Conservation (phyloP, 306 rosid species). For the Glycine latifolia region DNA sequence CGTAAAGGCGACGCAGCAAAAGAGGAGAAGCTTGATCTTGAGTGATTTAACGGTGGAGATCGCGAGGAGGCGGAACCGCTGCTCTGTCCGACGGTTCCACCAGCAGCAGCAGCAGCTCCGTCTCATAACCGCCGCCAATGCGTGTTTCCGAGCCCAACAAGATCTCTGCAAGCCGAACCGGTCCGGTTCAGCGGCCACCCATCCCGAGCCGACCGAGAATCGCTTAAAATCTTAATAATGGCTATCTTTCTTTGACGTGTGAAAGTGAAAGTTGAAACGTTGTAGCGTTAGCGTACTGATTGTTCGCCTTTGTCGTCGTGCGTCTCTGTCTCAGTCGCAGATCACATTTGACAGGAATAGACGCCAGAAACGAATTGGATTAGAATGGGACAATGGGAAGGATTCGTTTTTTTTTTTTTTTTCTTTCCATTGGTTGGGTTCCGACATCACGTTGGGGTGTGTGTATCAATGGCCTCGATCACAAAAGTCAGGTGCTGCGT, state of each 20-base stretch:
- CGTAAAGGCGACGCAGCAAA: slow-evolving; percentile 67
- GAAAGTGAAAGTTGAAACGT: slow-evolving; percentile 10
- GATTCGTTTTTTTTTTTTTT: not conserved
- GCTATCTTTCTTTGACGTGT: not conserved
- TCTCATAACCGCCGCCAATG: slow-evolving; percentile 61
- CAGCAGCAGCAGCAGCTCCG: slow-evolving; percentile 63
- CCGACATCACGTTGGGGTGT: slow-evolving; percentile 4
- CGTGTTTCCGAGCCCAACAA: not conserved
- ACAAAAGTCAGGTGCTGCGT: slow-evolving; percentile 4
- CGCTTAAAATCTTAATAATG: too few species aligned
- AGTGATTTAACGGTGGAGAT: slow-evolving; percentile 71
- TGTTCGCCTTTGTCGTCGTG: not conserved
- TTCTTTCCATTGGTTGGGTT: not conserved
- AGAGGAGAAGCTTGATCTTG: slow-evolving; percentile 78
- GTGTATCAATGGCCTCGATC: not conserved
- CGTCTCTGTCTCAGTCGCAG: slow-evolving; percentile 20
- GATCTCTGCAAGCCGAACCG: slow-evolving; percentile 35
- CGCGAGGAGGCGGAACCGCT: slow-evolving; percentile 67
- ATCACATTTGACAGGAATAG: not conserved
- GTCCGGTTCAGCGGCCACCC: slow-evolving; percentile 44
- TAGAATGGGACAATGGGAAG: too few species aligned
- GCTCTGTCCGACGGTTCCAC: slow-evolving; percentile 74
- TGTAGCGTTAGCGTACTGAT: not conserved
- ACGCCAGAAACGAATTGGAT: not conserved
- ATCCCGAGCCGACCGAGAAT: slow-evolving; percentile 13